phyloP scores from a whole-genome alignment of 2,329 filamentous ascomycete species.

The Cryphonectria radicalis region DNA sequence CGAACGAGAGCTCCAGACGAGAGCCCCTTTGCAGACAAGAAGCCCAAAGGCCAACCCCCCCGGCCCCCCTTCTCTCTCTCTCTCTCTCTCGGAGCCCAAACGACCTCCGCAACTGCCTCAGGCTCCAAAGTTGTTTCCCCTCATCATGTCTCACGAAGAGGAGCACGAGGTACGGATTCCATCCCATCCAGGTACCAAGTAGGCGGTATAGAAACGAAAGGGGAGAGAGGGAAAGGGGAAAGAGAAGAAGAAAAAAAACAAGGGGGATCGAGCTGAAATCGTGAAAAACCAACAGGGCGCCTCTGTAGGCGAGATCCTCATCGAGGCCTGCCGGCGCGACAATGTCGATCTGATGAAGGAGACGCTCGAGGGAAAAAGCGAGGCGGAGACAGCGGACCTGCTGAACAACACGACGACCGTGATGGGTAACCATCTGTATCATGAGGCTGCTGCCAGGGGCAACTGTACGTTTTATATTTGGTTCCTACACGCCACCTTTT shows the following conservation, averaged over 20 bases:
- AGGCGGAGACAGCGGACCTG: conserved; percentile 71
- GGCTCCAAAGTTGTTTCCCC: neutral
- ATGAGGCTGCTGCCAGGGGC: conserved; percentile 83
- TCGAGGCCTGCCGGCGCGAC: conserved; percentile 92
- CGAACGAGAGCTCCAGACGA: neutral
- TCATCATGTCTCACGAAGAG: conserved; percentile 32
- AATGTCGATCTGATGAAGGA: conserved; percentile 84
- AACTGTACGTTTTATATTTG: conserved; percentile 67
- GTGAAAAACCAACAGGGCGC: conserved; percentile 67
- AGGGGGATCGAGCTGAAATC: conserved; percentile 31
- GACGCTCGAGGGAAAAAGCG: conserved; percentile 65
- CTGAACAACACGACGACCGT: conserved; percentile 87
- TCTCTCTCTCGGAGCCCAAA: neutral
- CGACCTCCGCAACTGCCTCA: neutral
- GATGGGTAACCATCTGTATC: conserved; percentile 86
- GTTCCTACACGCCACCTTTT: conserved; percentile 3
- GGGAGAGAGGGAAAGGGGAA: neutral
- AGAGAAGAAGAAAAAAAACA: no score
- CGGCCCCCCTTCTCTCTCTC: no score
- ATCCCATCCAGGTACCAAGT: neutral
- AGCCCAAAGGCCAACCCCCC: neutral
- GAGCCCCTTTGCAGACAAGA: neutral
- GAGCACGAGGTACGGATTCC: conserved; percentile 36
- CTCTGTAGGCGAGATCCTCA: conserved; percentile 79
- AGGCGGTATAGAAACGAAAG: neutral